phyloP scores from a whole-genome alignment of 768 basidiomycete genomes.

The Gyrodon lividus region DNA sequence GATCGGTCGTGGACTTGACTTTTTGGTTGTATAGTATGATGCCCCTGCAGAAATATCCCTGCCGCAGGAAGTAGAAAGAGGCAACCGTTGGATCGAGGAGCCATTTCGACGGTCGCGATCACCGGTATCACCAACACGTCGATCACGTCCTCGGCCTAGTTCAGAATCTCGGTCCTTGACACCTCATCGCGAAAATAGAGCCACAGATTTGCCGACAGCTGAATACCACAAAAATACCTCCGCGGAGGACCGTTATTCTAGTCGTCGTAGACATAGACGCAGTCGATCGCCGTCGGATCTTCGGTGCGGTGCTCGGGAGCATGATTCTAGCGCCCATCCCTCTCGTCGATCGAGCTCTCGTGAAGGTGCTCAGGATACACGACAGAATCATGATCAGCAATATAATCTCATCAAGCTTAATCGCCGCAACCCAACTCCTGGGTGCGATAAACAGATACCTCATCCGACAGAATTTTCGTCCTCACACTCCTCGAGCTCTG shows the following conservation, averaged over 20 bases:
- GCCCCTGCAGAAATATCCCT: slow-evolving; percentile 42
- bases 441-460: not conserved
- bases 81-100: slow-evolving; percentile 28
- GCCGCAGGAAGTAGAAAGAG: slow-evolving; percentile 25
- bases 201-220: slow-evolving; percentile 1
- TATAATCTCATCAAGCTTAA: not conserved
- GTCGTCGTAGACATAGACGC: slow-evolving; percentile 1
- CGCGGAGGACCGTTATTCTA: slow-evolving; percentile 6
- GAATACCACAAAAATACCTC: slow-evolving; percentile 1
- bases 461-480: not conserved
- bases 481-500: slow-evolving; percentile 1
- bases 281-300: slow-evolving; percentile 4
- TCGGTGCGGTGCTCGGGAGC: not conserved
- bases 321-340: not conserved
- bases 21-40: slow-evolving; percentile 52
- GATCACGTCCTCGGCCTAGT: slow-evolving; percentile 27
- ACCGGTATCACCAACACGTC: slow-evolving; percentile 19
- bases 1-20: slow-evolving; percentile 7
- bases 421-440: no score
- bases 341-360: not conserved
- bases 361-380: slow-evolving; percentile 2
- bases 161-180: slow-evolving; percentile 22
- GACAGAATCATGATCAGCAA: not conserved
- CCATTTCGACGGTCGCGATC: slow-evolving; percentile 25
- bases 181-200: slow-evolving; percentile 5